These are phyloP conservation scores for Neoarthrinium moseri DNA, from an alignment of 2,329 filamentous ascomycete genomes.

Conservation along the genomic window DNA sequence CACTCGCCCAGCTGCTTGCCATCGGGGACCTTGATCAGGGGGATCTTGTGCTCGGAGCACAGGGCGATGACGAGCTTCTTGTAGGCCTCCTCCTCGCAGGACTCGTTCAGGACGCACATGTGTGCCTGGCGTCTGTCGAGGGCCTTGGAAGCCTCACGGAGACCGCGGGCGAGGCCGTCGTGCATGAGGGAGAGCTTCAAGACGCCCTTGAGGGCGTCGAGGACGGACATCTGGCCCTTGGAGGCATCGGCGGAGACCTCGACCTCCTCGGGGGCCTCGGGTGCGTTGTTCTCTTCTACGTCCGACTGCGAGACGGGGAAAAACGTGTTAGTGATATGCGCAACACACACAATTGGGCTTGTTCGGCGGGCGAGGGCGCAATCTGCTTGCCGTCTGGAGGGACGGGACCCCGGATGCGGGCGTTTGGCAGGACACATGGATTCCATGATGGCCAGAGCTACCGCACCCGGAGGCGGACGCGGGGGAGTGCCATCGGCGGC, in stretches of 20 bases:
- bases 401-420: too few relatives aligned
- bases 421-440: too few relatives aligned
- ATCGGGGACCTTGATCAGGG: conserved; percentile 99
- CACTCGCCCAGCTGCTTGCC: conserved; percentile 99
- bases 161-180: conserved; percentile 97
- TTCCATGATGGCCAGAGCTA: too few relatives aligned
- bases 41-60: conserved; percentile 99
- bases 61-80: conserved; percentile 99
- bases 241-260: conserved; percentile 90
- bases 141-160: conserved; percentile 97
- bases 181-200: conserved; percentile 99
- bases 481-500: background rate
- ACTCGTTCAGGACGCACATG: conserved; percentile 99
- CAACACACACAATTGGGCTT: conserved; percentile 15
- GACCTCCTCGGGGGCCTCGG: conserved; percentile 84
- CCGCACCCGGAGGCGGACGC: background rate
- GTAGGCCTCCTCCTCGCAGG: conserved; percentile 99
- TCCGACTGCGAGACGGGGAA: conserved; percentile 72
- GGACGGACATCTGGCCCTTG: conserved; percentile 94
- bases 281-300: conserved; percentile 98
- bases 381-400: too few relatives aligned
- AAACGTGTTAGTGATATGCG: conserved; percentile 5
- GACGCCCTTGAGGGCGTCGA: conserved; percentile 98
- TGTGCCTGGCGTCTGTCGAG: conserved; percentile 98
- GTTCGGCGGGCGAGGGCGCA: conserved; percentile 10